phyloP scores from a whole-genome alignment of 2,329 filamentous ascomycete genomes.

The Cladosporium phlei region DNA sequence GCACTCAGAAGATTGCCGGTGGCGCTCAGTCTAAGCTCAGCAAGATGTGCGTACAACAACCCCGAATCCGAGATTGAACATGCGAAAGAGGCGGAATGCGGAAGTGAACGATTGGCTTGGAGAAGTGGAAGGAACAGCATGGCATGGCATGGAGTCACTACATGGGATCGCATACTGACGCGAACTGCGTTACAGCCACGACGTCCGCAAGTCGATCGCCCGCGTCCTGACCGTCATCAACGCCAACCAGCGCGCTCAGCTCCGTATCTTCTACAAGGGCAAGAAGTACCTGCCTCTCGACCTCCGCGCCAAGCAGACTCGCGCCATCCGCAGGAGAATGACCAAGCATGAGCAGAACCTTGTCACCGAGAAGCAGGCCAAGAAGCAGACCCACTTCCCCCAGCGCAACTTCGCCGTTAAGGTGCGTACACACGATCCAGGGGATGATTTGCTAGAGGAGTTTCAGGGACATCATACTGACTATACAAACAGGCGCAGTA shows the following conservation, averaged over 20 bases:
- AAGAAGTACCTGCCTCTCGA: constrained; percentile 99
- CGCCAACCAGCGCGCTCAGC: constrained; percentile 96
- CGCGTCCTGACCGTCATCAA: constrained; percentile 99
- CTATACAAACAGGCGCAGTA: constrained; percentile 9
- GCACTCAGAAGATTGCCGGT: constrained; percentile 94
- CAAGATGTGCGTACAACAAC: constrained; percentile 70
- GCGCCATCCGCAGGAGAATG: constrained; percentile 92
- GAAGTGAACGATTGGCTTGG: constrained; percentile 8
- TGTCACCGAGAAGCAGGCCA: constrained; percentile 91
- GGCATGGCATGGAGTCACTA: constrained; percentile 8
- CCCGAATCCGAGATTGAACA: constrained; percentile 6
- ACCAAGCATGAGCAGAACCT: constrained; percentile 83
- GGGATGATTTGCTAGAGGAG: too few species aligned
- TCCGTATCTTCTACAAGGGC: constrained; percentile 99
- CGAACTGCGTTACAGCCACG: constrained; percentile 61
- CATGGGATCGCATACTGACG: constrained; percentile 15
- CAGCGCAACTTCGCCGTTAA: constrained; percentile 99
- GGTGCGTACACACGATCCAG: constrained; percentile 57
- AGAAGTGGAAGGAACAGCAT: constrained; percentile 1
- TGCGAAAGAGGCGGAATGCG: constrained; percentile 11
- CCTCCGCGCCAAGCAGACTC: constrained; percentile 96
- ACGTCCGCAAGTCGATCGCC: constrained; percentile 98
- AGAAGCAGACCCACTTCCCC: constrained; percentile 93
- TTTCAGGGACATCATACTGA: constrained; percentile 1
- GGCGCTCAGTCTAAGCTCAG: constrained; percentile 93